Conservation (phyloP, 257 asterid species). For the Verbena officinalis region DNA sequence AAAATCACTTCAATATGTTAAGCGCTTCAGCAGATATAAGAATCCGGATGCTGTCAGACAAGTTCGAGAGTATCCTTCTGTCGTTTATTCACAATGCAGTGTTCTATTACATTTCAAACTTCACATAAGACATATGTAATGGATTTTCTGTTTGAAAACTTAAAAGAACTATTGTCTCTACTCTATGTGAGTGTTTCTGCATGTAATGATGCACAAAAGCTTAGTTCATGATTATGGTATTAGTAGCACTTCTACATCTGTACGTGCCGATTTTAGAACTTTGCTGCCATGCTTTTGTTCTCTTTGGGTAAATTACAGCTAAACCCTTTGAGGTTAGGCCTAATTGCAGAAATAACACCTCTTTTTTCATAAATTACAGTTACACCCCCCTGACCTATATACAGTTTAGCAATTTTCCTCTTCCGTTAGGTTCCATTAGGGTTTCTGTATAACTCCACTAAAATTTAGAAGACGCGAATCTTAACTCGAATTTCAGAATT, state of each 20-base stretch:
- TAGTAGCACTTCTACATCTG: not conserved
- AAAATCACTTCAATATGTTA: constrained; percentile 93
- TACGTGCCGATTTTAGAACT: not conserved
- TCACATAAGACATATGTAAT: not conserved
- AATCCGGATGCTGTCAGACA: constrained; percentile 98
- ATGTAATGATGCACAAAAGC: not conserved
- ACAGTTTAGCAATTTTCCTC: too few relatives aligned
- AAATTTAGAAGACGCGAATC: constrained; percentile 24
- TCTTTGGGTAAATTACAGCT: not conserved
- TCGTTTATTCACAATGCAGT: constrained; percentile 6
- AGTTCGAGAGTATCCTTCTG: constrained; percentile 96
- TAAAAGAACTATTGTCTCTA: not conserved
- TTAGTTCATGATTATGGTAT: not conserved
- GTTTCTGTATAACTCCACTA: too few relatives aligned
- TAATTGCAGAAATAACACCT: too few relatives aligned
- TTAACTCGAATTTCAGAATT: constrained; percentile 62
- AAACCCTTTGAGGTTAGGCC: too few relatives aligned
- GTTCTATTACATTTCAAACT: not conserved
- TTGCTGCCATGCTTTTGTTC: not conserved
- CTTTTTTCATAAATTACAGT: too few relatives aligned
- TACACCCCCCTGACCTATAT: too few relatives aligned
- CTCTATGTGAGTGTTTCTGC: not conserved
- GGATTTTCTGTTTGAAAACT: not conserved
- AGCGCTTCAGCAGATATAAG: constrained; percentile 98
- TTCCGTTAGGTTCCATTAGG: too few relatives aligned